Conservation (phyloP, 306 rosid species). For the Erythrophleum fordii region DNA sequence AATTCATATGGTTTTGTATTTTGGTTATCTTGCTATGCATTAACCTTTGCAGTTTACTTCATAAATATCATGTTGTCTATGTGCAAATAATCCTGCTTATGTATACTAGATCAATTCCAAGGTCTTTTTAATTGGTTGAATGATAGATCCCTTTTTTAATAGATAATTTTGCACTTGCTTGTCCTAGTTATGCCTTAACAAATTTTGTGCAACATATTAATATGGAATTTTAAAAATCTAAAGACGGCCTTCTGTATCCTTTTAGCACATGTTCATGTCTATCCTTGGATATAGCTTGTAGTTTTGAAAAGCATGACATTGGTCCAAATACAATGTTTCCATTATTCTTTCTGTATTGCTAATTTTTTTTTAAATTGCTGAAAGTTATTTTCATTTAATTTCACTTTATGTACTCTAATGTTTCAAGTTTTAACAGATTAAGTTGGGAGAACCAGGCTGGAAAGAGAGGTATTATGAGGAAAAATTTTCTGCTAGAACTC, state of each 20-base stretch:
- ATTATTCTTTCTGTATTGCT: neutral
- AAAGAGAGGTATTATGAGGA: conserved; percentile 96
- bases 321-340: neutral
- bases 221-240: neutral
- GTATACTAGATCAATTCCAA: conserved; percentile 2
- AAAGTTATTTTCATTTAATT: conserved; percentile 5
- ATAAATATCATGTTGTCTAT: neutral
- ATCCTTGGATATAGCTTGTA: conserved; percentile 10
- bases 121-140: neutral
- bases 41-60: conserved; percentile 23
- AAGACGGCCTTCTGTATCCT: neutral
- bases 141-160: neutral
- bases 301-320: conserved; percentile 10
- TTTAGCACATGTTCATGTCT: neutral
- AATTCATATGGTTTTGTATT: conserved; percentile 9
- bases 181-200: neutral
- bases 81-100: neutral
- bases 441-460: conserved; percentile 95
- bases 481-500: conserved; percentile 76
- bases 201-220: neutral
- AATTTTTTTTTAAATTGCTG: neutral
- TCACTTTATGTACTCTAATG: conserved; percentile 1
- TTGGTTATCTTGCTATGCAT: conserved; percentile 10
- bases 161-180: neutral
- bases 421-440: conserved; percentile 55